Base-by-base conservation (phyloP, 2,329 filamentous ascomycete species). In the Podosphaera xanthii region DNA sequence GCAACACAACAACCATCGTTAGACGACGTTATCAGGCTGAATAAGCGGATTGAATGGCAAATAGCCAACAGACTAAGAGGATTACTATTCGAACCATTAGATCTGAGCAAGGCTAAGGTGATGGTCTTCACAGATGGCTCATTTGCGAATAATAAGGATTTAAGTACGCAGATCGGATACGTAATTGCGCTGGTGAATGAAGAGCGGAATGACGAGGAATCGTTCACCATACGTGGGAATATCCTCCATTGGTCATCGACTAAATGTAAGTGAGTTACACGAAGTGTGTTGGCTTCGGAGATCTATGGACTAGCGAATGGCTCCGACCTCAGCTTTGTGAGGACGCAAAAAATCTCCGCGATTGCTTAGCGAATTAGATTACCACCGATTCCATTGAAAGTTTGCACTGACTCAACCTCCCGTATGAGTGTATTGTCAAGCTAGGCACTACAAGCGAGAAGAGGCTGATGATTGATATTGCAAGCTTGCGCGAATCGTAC, bases 241-340 rank as follows among this genome's bases (percentile, higher is more conserved):
- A 50, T 58, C 14, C 31, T 58, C 30, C 46, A 58, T 31, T 58
- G 33, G 30, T 58, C 57, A 36, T 58, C 46, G 36, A 50, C 46
- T n/a, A 58, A 58, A 30, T 58, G 57, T 22, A 62, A 60, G 42
- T 1, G 58, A 30, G 60, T 64, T 33, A 63, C 58, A 2, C 31
- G 52, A 8, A 63, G 60, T 44, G 46, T 63, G 1, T 38, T 64
- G 31, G 57, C 58, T 8, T 62, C 46, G 3, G 53, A 63, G 42
- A 48, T 64, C 7, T 62, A 61, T 31, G 57, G 48, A 0, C 59
- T 62, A 42, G 54, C 60, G 10, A 30, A 5, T 3, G 55, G 59
- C 4, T 50, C 61, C 22, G 58, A 63, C 35, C 34, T 40, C 6
- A 36, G 53, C 22, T 40, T 56, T 12, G 34, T 33, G 14, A 4